Base-by-base conservation (phyloP, 2,329 filamentous ascomycete species). In the Fusarium verrucosum region DNA sequence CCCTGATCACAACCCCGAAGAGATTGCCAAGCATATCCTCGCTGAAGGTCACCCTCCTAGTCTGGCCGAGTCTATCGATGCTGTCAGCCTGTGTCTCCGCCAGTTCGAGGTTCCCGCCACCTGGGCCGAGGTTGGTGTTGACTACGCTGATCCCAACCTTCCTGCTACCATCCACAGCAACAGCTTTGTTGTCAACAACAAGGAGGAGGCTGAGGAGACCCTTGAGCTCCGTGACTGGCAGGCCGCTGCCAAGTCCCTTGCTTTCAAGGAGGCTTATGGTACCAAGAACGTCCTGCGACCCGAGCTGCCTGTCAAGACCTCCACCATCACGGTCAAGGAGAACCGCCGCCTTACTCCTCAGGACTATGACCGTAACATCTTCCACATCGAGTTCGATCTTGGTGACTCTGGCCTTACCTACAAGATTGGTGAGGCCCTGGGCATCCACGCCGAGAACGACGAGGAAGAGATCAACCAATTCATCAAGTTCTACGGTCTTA, bases 361-460 rank as follows among this genome's bases (percentile, higher is more conserved):
- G 22, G 90, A 89, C 28, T 99, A 99, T 75, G 94, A 98, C 78
- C 92, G 95, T 71, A 97, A 99, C 84, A 98, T 99, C 79, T 99
- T 99, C 89, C 95, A 99, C 81, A 98, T 99, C 64, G 95, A 99
- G 80, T 99, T 99, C 73, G 95, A 98, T 74, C 87, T 99, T 22
- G 94, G 94, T 60, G 80, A 89, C 72, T 96, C 94, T 30, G 94
- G 94, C 35, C 87, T 99, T 66, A 97, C 87, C 37, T 99, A 99
- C 81, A 92, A 96, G 75, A 98, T 99, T 72, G 95, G 95, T 55
- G 95, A 99, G 81, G 95, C 95, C 42, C 89, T 99, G 17, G 95
- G 95, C 67, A 94, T 99, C 64, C 95, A 99, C 77, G 92, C 93
- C 8, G 92, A 98, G 79, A 99, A 99, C 78, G 90, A 98, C 76